phyloP scores from a whole-genome alignment of 176 grass and related monocot species.

The Eragrostis curvula region DNA sequence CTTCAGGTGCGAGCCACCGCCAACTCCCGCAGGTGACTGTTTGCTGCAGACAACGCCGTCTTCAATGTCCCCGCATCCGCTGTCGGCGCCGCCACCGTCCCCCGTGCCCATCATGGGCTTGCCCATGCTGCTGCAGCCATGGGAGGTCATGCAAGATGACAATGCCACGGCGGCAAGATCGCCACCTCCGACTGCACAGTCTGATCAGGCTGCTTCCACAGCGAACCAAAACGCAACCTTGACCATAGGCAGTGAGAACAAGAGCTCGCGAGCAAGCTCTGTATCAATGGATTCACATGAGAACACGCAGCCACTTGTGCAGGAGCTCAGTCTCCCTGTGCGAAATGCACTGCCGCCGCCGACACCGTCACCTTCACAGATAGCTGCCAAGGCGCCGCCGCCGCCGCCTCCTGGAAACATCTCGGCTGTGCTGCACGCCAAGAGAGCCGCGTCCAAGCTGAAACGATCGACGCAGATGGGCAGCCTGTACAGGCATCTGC shows the following conservation, averaged over 20 bases:
- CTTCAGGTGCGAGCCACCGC: not conserved
- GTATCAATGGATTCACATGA: not conserved
- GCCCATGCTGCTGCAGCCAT: slow-evolving; percentile 37
- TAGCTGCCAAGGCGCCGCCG: slow-evolving; percentile 2
- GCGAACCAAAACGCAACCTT: not conserved
- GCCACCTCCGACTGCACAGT: not conserved
- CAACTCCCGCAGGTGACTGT: slow-evolving; percentile 2
- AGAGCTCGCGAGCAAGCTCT: not conserved
- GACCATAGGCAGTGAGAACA: not conserved
- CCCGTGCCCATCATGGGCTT: slow-evolving; percentile 29
- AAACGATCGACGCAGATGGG: slow-evolving; percentile 75
- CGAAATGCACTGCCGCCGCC: not conserved
- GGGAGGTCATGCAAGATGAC: slow-evolving; percentile 9
- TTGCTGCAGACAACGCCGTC: not conserved
- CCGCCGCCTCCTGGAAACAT: slow-evolving; percentile 50
- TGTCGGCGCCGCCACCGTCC: slow-evolving; percentile 46
- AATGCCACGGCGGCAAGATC: not conserved
- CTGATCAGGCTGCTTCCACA: not conserved
- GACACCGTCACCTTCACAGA: not conserved
- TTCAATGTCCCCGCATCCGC: slow-evolving; percentile 16
- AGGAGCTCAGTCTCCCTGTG: not conserved
- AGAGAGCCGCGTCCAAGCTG: slow-evolving; percentile 49
- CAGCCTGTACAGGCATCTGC: slow-evolving; percentile 64
- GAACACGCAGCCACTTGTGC: not conserved
- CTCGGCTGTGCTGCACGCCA: slow-evolving; percentile 33